Percentiles rank a stretch among this genome's conserved stretches.
These are phyloP conservation scores for Cyathus striatus DNA, from an alignment of 768 basidiomycete genomes.

Conservation along the genomic window DNA sequence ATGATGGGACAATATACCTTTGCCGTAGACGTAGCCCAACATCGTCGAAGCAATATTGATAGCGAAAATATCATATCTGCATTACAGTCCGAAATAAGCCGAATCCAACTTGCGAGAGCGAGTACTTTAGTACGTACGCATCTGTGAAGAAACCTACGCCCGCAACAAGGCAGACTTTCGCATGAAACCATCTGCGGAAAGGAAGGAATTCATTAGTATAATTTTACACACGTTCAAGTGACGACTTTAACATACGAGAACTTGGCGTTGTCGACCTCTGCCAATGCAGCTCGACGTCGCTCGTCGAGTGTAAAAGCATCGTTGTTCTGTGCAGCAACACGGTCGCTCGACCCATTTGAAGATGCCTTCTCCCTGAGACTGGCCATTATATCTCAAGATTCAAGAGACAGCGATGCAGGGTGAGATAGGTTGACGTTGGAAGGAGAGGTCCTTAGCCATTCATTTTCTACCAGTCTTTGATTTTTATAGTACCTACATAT, in stretches of 20 bases:
- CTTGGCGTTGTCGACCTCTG: conserved; percentile 81
- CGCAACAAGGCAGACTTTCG: conserved; percentile 63
- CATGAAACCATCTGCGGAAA: conserved; percentile 72
- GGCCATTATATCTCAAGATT: conserved; percentile 24
- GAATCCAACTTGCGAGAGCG: conserved; percentile 1
- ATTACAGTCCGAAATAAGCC: neutral
- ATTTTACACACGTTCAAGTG: neutral
- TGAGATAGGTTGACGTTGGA: neutral
- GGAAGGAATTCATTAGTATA: conserved; percentile 2
- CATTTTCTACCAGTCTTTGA: neutral
- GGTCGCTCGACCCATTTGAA: conserved; percentile 24
- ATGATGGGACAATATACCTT: conserved; percentile 10
- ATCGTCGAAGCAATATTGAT: conserved; percentile 83
- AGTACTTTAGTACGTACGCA: conserved; percentile 43
- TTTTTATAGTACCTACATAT: neutral
- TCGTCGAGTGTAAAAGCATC: conserved; percentile 51
- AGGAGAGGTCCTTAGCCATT: neutral
- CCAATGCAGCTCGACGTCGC: conserved; percentile 73
- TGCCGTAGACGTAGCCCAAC: conserved; percentile 78
- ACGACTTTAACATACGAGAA: conserved; percentile 58
- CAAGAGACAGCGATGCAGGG: conserved; percentile 1
- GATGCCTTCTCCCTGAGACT: conserved; percentile 35
- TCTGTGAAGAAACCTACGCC: conserved; percentile 93
- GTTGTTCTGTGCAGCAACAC: conserved; percentile 17
- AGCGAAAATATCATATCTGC: conserved; percentile 80